Evolutionary conservation across 1,284 basidiomycete species (phyloP).

Genomic region (Puccinia novopanici): DNA sequence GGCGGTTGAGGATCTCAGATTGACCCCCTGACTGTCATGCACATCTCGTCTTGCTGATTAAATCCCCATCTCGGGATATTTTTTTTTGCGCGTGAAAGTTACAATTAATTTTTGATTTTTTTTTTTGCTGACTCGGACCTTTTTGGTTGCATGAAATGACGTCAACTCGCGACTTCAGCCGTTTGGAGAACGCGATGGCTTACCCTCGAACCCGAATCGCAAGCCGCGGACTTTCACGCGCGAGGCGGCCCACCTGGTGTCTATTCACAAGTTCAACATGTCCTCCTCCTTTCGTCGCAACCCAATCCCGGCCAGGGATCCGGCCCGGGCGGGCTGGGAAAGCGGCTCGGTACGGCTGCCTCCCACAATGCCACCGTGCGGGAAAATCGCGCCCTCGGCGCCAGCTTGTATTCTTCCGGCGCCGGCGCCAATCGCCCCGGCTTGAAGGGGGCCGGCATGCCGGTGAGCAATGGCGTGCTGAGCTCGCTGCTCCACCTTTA

Average conservation of each 20-base stretch:
- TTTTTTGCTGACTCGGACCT: background rate
- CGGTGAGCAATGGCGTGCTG: conserved; percentile 42
- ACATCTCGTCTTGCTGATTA: background rate
- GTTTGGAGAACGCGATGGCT: conserved; percentile 47
- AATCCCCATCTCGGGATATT: no score
- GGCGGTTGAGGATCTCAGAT: background rate
- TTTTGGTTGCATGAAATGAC: background rate
- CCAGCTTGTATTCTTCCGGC: background rate
- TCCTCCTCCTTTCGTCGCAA: background rate
- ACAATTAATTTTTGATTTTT: background rate
- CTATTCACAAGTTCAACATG: conserved; percentile 47
- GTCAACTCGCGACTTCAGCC: conserved; percentile 20
- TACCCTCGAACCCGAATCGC: conserved; percentile 44
- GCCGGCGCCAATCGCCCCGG: background rate
- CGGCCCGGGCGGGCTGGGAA: background rate
- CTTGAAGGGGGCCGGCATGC: conserved; percentile 1
- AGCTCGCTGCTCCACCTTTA: conserved; percentile 45
- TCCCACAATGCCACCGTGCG: conserved; percentile 19
- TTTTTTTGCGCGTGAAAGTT: background rate
- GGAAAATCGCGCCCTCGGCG: conserved; percentile 6
- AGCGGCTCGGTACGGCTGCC: conserved; percentile 7
- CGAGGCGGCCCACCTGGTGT: conserved; percentile 47
- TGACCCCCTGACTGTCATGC: background rate
- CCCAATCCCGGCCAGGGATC: background rate
- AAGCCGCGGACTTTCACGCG: conserved; percentile 46